Evolutionary conservation across 1,284 basidiomycete genomes (phyloP), one percentile per base, ranked within the genome.

Genomic region (Melanopsichium pennsylvanicum): DNA sequence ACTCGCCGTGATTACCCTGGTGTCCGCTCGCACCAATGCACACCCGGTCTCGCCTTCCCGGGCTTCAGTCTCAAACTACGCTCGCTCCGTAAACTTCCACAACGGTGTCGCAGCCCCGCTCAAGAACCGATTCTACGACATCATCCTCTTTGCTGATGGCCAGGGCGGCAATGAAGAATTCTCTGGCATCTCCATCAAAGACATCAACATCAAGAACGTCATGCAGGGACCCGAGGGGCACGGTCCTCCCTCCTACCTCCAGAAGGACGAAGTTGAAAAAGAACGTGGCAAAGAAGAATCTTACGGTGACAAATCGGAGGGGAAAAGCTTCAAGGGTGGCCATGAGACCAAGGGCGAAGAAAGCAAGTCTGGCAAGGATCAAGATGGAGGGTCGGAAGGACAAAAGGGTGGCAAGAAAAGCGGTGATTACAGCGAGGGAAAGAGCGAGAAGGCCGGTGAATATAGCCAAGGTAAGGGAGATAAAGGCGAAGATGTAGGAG

Each of bases 41-140:
- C 58, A 16, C 16, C 58, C 58, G 7, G 26, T 60, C 41, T 19
- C 40, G 19, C 32, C 39, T 26, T 9, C 32, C n/a, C 22, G 45
- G 25, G 12, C 29, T 15, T 26, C 40, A n/a, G 13, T 42, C 12
- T 22, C 31, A 13, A 25, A 13, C 40, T 23, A 46, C n/a, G 34
- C 29, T 29, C 34, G 8, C 13, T 38, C 56, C 15, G 23, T 44
- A 25, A 41, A 19, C 15, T 32, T 25, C 5, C 19, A 15, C 21
- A 16, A 41, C 8, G 31, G 35, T 29, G 9, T 23, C 11, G 19
- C 38, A 18, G 34, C 25, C 47, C 26, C 40, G 36, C 48, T 59
- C 44, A 43, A 47, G 43, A 27, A 27, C 41, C 50, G 58, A 15
- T 45, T 36, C 33, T 50, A 45, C 37, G 58, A 54, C 31, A 40